Evolutionary conservation across 345 rosid species (phyloP).

Genomic region (Arabidopsis thaliana): TAIR10.1 NC_003074.8:5884501-5885000

Average conservation of each 20-base stretch:
- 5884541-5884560: constrained; percentile 9
- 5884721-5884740: neutral
- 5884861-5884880: constrained; percentile 31
- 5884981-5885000: neutral
- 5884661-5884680: constrained; percentile 17
- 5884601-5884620: constrained; percentile 9
- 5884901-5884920: constrained; percentile 22
- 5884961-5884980: neutral
- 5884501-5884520: constrained; percentile 16
- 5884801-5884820: constrained; percentile 11
- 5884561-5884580: constrained; percentile 10
- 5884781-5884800: constrained; percentile 5
- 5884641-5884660: constrained; percentile 29
- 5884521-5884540: constrained; percentile 6
- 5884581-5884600: constrained; percentile 15
- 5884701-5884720: constrained; percentile 28
- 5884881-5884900: constrained; percentile 20
- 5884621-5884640: constrained; percentile 31
- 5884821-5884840: constrained; percentile 30
- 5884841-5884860: constrained; percentile 29
- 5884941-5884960: neutral
- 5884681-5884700: constrained; percentile 12
- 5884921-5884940: constrained; percentile 26
- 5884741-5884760: constrained; percentile 28
- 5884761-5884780: constrained; percentile 34